Base-by-base conservation (phyloP, 345 rosid genomes). In the Adansonia digitata region DNA sequence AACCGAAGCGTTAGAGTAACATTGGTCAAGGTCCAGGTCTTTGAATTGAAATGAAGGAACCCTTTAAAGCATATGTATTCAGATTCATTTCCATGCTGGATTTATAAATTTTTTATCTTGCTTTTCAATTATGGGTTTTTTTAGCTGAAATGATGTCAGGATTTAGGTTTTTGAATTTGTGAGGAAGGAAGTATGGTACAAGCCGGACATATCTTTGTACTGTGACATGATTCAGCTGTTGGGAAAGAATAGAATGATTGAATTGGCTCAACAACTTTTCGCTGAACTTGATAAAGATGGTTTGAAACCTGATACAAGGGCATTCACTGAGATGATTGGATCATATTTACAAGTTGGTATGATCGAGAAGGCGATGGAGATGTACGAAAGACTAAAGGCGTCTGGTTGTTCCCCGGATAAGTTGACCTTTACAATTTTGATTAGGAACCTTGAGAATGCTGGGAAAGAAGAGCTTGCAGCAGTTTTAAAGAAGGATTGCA, bases 281-380 rank as follows among this genome's bases (percentile, higher is more conserved):
- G 72, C 69, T 49, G 78, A 80, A 59, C 56, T 85, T 14, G 37
- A 79, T 40, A 78, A 74, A n/a, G 85, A 83, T 67, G 90, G 88
- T 55, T 55, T 84, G 82, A 78, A 82, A 77, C 84, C 85, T 3
- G 83, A 87, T 72, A 81, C 92, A 3, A 81, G 87, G 73, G 76
- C 83, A 4, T 89, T 79, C 74, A 83, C 84, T 7, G 93, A 89
- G 82, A 83, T 89, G 90, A 85, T 87, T 67, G 90, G 89, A 72
- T 84, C 84, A 26, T 89, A 87, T 76, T 65, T 87, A 5, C 70
- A 73, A 20, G 83, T 74, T 74, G 84, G 71, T 42, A 72, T 84
- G 90, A 76, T 78, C 22, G 88, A 83, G 27, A 84, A 85, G 84
- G 93, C 93, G 42, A 82, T 89, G 85, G 82, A 81, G 72, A 85